Evolutionary conservation across 1,139 yeast species (phyloP).

Genomic region (Nakaseomyces nivariensis): DNA sequence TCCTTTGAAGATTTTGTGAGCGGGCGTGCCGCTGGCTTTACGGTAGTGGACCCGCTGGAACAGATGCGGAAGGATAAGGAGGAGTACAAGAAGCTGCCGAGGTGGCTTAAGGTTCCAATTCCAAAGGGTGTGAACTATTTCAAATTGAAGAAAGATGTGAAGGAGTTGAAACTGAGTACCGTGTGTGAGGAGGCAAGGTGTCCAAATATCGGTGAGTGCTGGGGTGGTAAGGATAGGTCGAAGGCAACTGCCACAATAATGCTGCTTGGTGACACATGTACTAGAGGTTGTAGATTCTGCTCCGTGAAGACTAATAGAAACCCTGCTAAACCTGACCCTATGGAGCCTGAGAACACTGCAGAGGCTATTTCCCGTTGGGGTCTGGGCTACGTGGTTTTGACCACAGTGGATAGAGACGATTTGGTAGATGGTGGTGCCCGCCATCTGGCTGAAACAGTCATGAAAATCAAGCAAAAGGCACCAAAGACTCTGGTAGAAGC

Average conservation of each 20-base stretch:
- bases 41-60: slow-evolving; percentile 59
- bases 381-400: slow-evolving; percentile 90
- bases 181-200: slow-evolving; percentile 99
- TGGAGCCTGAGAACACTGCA: slow-evolving; percentile 96
- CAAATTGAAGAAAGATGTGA: slow-evolving; percentile 72
- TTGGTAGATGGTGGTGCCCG: slow-evolving; percentile 85
- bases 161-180: slow-evolving; percentile 81
- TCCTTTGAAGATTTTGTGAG: slow-evolving; percentile 83
- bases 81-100: slow-evolving; percentile 46
- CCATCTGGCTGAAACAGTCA: slow-evolving; percentile 84
- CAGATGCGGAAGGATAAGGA: slow-evolving; percentile 42
- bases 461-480: slow-evolving; percentile 73
- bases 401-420: slow-evolving; percentile 98
- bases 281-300: slow-evolving; percentile 96
- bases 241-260: slow-evolving; percentile 99
- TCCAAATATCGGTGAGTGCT: slow-evolving; percentile 98
- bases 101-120: slow-evolving; percentile 91
- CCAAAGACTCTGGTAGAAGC: slow-evolving; percentile 91
- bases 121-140: slow-evolving; percentile 84
- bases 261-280: slow-evolving; percentile 97
- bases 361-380: slow-evolving; percentile 99
- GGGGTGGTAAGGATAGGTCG: slow-evolving; percentile 91
- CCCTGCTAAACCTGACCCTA: slow-evolving; percentile 87
- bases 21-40: slow-evolving; percentile 59
- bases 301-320: slow-evolving; percentile 85